Evolutionary conservation across 1,284 basidiomycete species (phyloP), one percentile per base, ranked within the genome.

Genomic region (Rhodotorula sp.): DNA sequence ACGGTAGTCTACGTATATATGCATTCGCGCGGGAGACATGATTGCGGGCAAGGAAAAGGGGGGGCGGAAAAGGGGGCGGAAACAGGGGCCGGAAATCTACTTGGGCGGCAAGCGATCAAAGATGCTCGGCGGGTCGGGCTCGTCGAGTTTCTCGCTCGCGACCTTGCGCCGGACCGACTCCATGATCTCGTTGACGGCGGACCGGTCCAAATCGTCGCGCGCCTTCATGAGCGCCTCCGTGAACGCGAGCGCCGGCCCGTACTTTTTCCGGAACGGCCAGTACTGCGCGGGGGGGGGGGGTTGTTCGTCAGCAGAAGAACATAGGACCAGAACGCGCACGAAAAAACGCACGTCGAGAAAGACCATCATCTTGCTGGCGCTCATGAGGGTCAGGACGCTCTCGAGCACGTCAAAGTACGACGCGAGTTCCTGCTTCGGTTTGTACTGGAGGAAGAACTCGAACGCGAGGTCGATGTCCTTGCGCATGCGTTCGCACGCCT

Each of bases 201-300:
- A 87, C 52, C 92, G 87, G 82, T 98, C 95, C 67, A 98, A 84
- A 82, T 99, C 95, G 74, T 91, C 91, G 62, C 97, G 86, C 12
- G 91, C 89, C 80, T 90, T 91, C 87, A 98, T 90, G 61, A 98
- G 78, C 5, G 89, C 87, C 80, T 99, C 95, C 39, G 97, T 89
- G 79, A 98, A 99, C 5, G 87, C 85, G 48, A 98, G 85, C 77
- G 96, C 95, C 20, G 96, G 93, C 5, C 97, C 96, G 81, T 97
- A 91, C 23, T 91, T 87, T 79, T 94, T 93, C n/a, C 95, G 96
- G 81, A 99, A 99, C 18, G 88, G 87, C 91, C 92, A 82, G 78
- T 82, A 77, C 73, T 76, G 68, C 46, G n/a, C n/a, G n/a, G 20
- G 26, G 34, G 10, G 47, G 47, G 47, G 14, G 47, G 47, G 15